Evolutionary conservation across 73 alveolate genomes (phyloP), one percentile per base, ranked within the genome.

Genomic region (Durusdinium trenchii): DNA sequence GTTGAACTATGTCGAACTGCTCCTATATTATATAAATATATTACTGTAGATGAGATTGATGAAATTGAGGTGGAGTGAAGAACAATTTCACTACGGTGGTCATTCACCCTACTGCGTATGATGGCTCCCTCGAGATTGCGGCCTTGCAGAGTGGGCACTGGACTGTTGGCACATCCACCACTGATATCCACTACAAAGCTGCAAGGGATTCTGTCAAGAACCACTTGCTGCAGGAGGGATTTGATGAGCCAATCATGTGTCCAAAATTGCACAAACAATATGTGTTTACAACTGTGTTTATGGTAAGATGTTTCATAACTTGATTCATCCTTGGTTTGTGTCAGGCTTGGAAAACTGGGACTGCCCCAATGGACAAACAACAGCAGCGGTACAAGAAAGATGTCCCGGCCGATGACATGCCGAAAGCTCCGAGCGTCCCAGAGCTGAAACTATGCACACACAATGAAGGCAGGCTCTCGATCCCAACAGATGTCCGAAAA

Each of bases 1-100:
- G n/a, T n/a, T n/a, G n/a, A n/a, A n/a, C n/a, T n/a, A n/a, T n/a
- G n/a, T n/a, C n/a, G n/a, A n/a, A n/a, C n/a, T n/a, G n/a, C n/a
- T n/a, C n/a, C n/a, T n/a, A n/a, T n/a, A n/a, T n/a, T n/a, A 26
- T 26, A 26, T 23, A 9, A 23, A 26, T 64, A 42, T 14, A 10
- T 9, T 64, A 6, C 78, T 6, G 42, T 23, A 14, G 7, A n/a
- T 26, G 9, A 42, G 32, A 14, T 26, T 64, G 45, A 64, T 6
- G 78, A 14, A 64, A 14, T 26, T 76, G 43, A 79, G 90, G 90
- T 47, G 90, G 90, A 2, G 90, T 79, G 40, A 79, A 79, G 90
- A 79, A 79, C 69, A 47, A 20, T 48, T 79, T 79, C 32, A 48
- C 43, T 35, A 38, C 52, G 1, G 90, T 79, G 64, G 69, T 79